These are phyloP conservation scores for Corymbia calophylla DNA, from an alignment of 441 rosid species.

Conservation along the genomic window DNA sequence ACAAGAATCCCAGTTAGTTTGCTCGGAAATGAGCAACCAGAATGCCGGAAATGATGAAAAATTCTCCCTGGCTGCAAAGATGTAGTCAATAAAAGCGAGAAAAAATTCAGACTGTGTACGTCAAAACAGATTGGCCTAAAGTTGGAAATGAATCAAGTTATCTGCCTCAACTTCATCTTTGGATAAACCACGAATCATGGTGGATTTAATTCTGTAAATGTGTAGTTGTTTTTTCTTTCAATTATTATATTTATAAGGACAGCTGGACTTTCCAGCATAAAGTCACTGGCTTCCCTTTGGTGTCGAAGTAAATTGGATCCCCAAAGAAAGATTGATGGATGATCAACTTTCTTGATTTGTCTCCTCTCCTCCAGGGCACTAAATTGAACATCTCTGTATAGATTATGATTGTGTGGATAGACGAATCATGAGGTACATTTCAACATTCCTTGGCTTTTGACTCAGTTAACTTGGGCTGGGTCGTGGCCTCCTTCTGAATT, in stretches of 20 bases:
- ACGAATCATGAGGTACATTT: too few species aligned
- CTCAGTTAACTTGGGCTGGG: too few species aligned
- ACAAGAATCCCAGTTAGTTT: constrained; percentile 38
- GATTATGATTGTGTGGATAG: too few species aligned
- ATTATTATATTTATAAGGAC: neutral
- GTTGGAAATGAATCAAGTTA: neutral
- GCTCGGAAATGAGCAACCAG: constrained; percentile 39
- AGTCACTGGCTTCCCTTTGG: neutral
- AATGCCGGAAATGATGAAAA: constrained; percentile 1
- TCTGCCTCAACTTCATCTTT: neutral
- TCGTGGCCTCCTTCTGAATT: too few species aligned
- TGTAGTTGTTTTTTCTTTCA: neutral
- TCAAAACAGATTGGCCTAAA: neutral
- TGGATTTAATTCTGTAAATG: neutral
- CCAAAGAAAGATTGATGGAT: neutral
- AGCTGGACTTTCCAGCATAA: neutral
- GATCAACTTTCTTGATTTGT: neutral
- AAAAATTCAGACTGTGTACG: neutral
- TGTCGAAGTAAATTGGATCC: neutral
- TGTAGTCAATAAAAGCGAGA: neutral
- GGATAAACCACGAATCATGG: neutral
- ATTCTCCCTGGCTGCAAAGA: constrained; percentile 11
- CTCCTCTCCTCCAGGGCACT: neutral
- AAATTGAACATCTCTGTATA: neutral
- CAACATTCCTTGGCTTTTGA: too few species aligned